Conservation (phyloP, 2,329 filamentous ascomycete species). For the Pseudogymnoascus sp. region DNA sequence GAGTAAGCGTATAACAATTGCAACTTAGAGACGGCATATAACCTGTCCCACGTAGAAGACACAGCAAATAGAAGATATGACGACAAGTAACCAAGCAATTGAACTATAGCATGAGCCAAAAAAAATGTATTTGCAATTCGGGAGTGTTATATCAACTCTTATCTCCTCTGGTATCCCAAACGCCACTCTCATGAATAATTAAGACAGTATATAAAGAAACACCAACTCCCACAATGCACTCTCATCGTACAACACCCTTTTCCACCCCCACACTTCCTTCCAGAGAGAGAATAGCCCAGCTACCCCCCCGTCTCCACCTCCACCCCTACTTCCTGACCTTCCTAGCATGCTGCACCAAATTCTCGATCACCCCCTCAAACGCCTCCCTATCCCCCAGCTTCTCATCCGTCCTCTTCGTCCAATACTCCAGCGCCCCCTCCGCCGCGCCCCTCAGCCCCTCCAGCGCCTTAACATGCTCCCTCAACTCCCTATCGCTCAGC, state of each 20-base stretch:
- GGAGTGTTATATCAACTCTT: background rate
- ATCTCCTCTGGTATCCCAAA: background rate
- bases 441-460: conserved; percentile 63
- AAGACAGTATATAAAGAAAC: background rate
- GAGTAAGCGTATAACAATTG: background rate
- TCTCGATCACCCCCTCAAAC: conserved; percentile 95
- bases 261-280: too few relatives aligned
- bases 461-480: conserved; percentile 60
- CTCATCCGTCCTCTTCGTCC: conserved; percentile 77
- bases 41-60: background rate
- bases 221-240: background rate
- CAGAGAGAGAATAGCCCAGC: background rate
- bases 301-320: background rate
- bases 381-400: conserved; percentile 85
- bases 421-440: conserved; percentile 74
- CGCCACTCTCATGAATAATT: background rate
- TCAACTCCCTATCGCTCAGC: conserved; percentile 70
- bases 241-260: background rate
- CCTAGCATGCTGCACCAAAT: conserved; percentile 82
- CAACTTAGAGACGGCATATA: background rate
- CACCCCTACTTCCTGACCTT: conserved; percentile 63
- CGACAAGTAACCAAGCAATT: background rate
- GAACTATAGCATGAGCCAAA: background rate
- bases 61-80: background rate
- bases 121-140: background rate